Percentiles rank a stretch among this genome's conserved stretches.
Conservation (phyloP, 495 filamentous ascomycete genomes). For the Lindgomyces ingoldianus region DNA sequence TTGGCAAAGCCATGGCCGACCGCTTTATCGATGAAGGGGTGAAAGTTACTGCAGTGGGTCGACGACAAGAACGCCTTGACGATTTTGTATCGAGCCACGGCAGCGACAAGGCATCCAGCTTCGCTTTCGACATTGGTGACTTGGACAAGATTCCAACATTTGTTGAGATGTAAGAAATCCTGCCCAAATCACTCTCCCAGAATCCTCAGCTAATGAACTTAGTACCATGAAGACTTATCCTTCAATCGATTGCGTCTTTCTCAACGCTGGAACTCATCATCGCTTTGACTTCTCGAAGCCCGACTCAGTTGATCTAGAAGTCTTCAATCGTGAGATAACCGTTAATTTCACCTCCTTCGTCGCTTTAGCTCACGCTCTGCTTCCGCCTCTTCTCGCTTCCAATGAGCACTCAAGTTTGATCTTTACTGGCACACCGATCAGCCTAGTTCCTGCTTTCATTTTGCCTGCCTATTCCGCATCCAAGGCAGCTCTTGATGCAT, state of each 20-base stretch:
- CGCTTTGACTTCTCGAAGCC: conserved; percentile 20
- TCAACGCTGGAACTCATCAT: conserved; percentile 35
- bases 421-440: conserved; percentile 48
- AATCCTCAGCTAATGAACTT: not conserved
- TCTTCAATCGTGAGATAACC: conserved; percentile 28
- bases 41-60: conserved; percentile 32
- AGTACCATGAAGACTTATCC: conserved; percentile 12
- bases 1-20: conserved; percentile 29
- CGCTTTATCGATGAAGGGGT: conserved; percentile 16
- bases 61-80: conserved; percentile 31
- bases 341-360: conserved; percentile 35
- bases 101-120: conserved; percentile 6
- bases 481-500: conserved; percentile 52
- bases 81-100: conserved; percentile 23
- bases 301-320: conserved; percentile 4
- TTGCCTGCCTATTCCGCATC: conserved; percentile 50
- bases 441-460: conserved; percentile 46
- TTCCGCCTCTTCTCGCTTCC: conserved; percentile 30
- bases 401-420: not conserved
- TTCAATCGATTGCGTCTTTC: conserved; percentile 36
- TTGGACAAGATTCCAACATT: conserved; percentile 17
- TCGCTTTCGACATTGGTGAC: conserved; percentile 20
- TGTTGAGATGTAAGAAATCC: not conserved
- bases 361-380: conserved; percentile 31
- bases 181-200: not conserved